Percentiles rank a stretch among this genome's conserved stretches.
Evolutionary conservation across 2,329 filamentous ascomycete species (phyloP).

Genomic region (Zymoseptoria passerinii): DNA sequence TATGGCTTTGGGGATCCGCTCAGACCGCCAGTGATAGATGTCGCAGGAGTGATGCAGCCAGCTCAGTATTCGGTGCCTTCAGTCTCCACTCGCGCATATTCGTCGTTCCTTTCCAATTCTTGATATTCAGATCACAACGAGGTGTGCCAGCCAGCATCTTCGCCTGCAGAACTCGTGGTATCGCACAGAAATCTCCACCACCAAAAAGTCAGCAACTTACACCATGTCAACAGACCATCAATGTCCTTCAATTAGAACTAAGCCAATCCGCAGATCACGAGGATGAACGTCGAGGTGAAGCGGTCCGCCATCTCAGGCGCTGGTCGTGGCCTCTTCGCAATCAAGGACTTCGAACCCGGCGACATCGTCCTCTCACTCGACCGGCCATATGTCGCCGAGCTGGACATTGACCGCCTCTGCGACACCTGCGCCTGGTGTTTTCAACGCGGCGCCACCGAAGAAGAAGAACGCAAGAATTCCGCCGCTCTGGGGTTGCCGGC

Average conservation of each 20-base stretch:
- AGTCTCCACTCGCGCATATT: not conserved
- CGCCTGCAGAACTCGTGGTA: not conserved
- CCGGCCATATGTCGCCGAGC: slow-evolving; percentile 46
- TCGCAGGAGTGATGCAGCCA: not conserved
- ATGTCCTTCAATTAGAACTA: not conserved
- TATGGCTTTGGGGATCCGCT: not conserved
- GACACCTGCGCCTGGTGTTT: slow-evolving; percentile 54
- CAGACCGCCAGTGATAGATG: not conserved
- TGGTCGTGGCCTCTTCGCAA: slow-evolving; percentile 51
- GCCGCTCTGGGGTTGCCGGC: slow-evolving; percentile 27
- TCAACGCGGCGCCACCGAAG: slow-evolving; percentile 13
- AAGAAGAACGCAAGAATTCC: slow-evolving; percentile 23
- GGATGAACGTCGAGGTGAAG: slow-evolving; percentile 19
- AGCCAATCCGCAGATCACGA: not conserved
- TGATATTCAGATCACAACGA: no score
- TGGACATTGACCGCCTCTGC: slow-evolving; percentile 44
- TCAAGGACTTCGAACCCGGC: slow-evolving; percentile 39
- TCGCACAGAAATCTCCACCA: not conserved
- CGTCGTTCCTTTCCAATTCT: not conserved
- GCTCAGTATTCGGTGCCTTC: not conserved
- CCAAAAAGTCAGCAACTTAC: not conserved
- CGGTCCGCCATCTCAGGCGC: slow-evolving; percentile 18
- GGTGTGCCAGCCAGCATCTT: not conserved
- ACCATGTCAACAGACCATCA: slow-evolving; percentile 5
- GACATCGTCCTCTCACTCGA: slow-evolving; percentile 42